Evolutionary conservation across 768 basidiomycete genomes (phyloP).

Genomic region (Amyloporia xantha): DNA sequence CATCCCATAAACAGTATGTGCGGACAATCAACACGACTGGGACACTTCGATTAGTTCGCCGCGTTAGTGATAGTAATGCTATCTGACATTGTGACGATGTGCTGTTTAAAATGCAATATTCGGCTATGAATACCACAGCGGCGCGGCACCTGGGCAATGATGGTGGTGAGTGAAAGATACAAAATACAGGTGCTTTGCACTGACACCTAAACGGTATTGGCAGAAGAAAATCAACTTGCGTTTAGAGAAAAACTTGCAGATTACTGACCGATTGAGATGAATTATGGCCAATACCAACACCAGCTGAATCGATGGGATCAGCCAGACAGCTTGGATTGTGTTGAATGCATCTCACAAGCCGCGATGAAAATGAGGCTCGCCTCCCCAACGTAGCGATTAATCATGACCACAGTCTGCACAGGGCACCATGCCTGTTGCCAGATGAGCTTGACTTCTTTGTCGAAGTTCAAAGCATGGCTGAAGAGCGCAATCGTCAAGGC

Average conservation of each 20-base stretch:
- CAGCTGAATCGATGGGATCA: background rate
- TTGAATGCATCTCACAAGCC: background rate
- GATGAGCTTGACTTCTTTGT: background rate
- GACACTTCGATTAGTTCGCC: background rate
- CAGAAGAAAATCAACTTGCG: too few relatives aligned
- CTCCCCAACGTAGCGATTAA: constrained; percentile 2
- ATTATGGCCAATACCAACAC: background rate
- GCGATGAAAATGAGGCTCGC: constrained; percentile 1
- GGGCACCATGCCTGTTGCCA: constrained; percentile 1
- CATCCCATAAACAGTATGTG: background rate
- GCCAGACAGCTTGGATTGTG: background rate
- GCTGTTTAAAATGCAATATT: background rate
- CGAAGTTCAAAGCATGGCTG: background rate
- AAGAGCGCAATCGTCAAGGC: background rate
- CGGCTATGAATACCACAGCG: background rate
- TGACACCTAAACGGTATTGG: background rate
- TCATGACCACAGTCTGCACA: background rate
- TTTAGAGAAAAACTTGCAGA: too few relatives aligned
- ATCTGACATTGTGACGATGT: constrained; percentile 1
- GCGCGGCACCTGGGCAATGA: constrained; percentile 1
- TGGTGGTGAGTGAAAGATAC: too few relatives aligned
- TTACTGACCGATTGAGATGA: too few relatives aligned
- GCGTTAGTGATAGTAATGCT: background rate
- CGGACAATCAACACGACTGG: constrained; percentile 1
- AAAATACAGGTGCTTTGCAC: background rate